phyloP scores from a whole-genome alignment of 2,329 filamentous ascomycete species.

The Paraconiothyrium sp. region DNA sequence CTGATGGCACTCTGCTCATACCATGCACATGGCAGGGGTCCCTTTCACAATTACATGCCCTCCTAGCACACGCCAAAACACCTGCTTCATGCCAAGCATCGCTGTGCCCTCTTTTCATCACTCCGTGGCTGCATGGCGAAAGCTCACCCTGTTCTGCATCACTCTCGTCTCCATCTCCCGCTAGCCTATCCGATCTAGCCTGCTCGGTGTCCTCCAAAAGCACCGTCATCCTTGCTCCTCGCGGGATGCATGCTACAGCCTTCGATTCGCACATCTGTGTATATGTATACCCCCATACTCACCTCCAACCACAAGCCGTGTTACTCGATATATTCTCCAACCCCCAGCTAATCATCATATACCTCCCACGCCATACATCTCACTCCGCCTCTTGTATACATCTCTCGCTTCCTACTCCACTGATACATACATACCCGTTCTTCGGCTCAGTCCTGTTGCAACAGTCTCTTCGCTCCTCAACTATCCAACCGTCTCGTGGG shows the following conservation, averaged over 20 bases:
- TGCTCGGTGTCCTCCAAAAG: constrained; percentile 41
- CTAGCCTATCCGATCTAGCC: constrained; percentile 39
- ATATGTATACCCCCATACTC: constrained; percentile 48
- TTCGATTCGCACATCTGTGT: constrained; percentile 36
- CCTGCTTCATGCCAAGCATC: constrained; percentile 37
- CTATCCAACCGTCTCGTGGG: constrained; percentile 25
- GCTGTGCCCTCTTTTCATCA: constrained; percentile 35
- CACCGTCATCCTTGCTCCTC: constrained; percentile 46
- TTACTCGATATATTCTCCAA: constrained; percentile 40
- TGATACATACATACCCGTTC: constrained; percentile 33
- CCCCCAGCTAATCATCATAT: constrained; percentile 36
- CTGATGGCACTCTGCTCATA: constrained; percentile 16
- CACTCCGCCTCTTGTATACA: constrained; percentile 25
- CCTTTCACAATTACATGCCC: constrained; percentile 25
- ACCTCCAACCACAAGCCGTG: constrained; percentile 36
- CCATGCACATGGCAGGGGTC: constrained; percentile 9
- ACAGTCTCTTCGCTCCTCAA: constrained; percentile 28
- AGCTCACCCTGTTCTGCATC: constrained; percentile 44
- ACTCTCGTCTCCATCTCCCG: constrained; percentile 42
- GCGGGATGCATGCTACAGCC: constrained; percentile 39
- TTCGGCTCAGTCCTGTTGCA: constrained; percentile 37
- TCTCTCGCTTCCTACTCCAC: constrained; percentile 30
- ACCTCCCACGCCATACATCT: constrained; percentile 41
- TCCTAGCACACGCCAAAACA: constrained; percentile 44
- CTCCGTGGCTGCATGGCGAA: constrained; percentile 47